Conservation (phyloP, 805 yeast genomes). For the Torulaspora microellipsoides region DNA sequence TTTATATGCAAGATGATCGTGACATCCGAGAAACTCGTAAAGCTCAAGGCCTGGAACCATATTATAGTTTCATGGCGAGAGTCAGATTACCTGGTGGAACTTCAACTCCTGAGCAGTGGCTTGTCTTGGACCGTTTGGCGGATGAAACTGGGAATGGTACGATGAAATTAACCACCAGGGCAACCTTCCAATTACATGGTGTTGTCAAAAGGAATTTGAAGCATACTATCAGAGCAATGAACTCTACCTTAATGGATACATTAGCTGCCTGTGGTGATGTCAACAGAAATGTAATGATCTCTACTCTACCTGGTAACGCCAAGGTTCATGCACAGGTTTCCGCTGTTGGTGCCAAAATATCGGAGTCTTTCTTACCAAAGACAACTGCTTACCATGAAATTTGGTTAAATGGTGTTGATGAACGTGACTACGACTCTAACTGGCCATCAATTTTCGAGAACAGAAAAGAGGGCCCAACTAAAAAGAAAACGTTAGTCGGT, state of each 20-base stretch:
- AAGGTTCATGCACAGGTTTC: constrained; percentile 74
- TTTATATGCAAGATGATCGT: constrained; percentile 97
- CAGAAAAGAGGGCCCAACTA: constrained; percentile 71
- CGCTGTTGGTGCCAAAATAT: constrained; percentile 55
- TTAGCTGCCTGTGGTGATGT: constrained; percentile 99
- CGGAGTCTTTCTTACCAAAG: constrained; percentile 79
- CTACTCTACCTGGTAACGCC: constrained; percentile 84
- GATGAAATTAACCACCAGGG: constrained; percentile 90
- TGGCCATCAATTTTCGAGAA: constrained; percentile 60
- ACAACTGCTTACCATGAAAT: constrained; percentile 97
- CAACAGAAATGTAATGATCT: constrained; percentile 88
- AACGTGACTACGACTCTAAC: constrained; percentile 56
- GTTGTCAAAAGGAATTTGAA: constrained; percentile 84
- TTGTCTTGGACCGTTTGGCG: constrained; percentile 75
- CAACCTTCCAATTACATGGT: constrained; percentile 95
- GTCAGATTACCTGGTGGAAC: constrained; percentile 92
- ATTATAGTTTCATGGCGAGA: constrained; percentile 95
- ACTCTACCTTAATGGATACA: constrained; percentile 84
- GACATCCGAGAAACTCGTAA: constrained; percentile 91
- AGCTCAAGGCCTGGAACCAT: constrained; percentile 90
- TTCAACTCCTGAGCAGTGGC: constrained; percentile 85
- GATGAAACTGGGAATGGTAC: constrained; percentile 87
- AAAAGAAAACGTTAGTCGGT: constrained; percentile 77
- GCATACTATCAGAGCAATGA: constrained; percentile 90
- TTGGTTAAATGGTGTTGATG: constrained; percentile 87